Percentiles rank a stretch among this genome's conserved stretches.
These are phyloP conservation scores for Euphorbia pulcherrima DNA, from an alignment of 345 rosid genomes.

Conservation along the genomic window DNA sequence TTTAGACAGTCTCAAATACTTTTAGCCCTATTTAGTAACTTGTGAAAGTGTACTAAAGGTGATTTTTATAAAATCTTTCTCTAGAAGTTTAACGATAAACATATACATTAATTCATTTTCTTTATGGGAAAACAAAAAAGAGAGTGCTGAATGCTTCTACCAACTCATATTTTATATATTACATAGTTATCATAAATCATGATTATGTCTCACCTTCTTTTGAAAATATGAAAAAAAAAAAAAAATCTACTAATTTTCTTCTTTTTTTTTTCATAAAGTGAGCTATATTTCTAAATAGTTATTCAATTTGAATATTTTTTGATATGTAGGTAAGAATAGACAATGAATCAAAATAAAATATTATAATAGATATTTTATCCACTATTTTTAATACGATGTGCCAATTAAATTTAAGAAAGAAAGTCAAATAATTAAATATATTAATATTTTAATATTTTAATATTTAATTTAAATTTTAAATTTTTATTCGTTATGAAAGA, in stretches of 20 bases:
- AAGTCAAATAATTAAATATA: no score
- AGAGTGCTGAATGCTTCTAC: slow-evolving; percentile 1
- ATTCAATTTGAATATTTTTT: no score
- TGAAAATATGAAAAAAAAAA: neutral
- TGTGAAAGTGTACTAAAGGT: neutral
- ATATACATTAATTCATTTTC: neutral
- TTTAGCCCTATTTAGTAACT: no score
- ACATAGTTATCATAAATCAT: slow-evolving; percentile 20
- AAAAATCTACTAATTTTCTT: neutral
- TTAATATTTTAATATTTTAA: no score
- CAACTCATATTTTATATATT: neutral
- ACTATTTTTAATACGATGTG: no score
- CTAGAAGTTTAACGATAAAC: neutral
- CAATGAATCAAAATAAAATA: no score
- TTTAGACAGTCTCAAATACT: neutral
- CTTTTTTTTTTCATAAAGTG: neutral
- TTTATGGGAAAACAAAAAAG: slow-evolving; percentile 27
- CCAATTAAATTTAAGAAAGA: no score
- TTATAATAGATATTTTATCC: no score
- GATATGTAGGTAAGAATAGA: no score
- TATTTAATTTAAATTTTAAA: no score
- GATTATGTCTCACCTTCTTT: slow-evolving; percentile 16
- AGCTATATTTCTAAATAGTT: no score
- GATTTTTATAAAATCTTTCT: neutral
- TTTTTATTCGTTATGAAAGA: no score